phyloP scores from a whole-genome alignment of 371 early-diverging fungal genomes.

The Nematocida ausubeli region DNA sequence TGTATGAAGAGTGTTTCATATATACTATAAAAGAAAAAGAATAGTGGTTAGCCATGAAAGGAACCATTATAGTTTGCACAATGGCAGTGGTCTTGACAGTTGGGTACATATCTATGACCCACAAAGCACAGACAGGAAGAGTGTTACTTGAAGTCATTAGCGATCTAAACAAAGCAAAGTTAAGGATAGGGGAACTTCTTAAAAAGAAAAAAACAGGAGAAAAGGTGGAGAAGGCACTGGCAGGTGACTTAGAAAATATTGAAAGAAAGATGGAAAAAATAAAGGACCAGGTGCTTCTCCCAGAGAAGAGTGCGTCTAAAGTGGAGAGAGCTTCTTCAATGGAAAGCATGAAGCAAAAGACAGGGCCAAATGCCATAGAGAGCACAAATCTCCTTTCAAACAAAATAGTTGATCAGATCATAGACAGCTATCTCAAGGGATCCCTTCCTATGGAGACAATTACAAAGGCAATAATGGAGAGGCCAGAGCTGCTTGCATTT shows the following conservation, averaged over 20 bases:
- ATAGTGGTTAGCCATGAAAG: slow-evolving; percentile 17
- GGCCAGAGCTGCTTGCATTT: slow-evolving; percentile 3
- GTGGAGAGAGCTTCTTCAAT: background rate
- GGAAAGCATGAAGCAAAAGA: background rate
- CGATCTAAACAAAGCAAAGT: slow-evolving; percentile 35
- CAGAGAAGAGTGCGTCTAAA: background rate
- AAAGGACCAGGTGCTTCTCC: background rate
- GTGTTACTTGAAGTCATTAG: slow-evolving; percentile 9
- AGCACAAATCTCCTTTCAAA: slow-evolving; percentile 8
- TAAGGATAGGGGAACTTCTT: background rate
- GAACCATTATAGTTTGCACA: slow-evolving; percentile 13
- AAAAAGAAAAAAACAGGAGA: background rate
- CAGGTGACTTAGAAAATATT: slow-evolving; percentile 42
- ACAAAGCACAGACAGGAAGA: slow-evolving; percentile 14
- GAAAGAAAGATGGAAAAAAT: slow-evolving; percentile 51
- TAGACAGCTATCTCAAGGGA: slow-evolving; percentile 50
- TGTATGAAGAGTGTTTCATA: slow-evolving; percentile 40
- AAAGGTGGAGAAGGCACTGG: slow-evolving; percentile 29
- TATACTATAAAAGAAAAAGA: slow-evolving; percentile 21
- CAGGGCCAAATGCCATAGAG: background rate
- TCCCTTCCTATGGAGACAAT: slow-evolving; percentile 6
- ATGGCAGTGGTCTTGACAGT: slow-evolving; percentile 11
- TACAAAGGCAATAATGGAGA: slow-evolving; percentile 5
- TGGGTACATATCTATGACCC: slow-evolving; percentile 39
- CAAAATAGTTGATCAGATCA: slow-evolving; percentile 19